Base-by-base conservation (phyloP, 768 basidiomycete species). In the Pulveroboletus sp. region DNA sequence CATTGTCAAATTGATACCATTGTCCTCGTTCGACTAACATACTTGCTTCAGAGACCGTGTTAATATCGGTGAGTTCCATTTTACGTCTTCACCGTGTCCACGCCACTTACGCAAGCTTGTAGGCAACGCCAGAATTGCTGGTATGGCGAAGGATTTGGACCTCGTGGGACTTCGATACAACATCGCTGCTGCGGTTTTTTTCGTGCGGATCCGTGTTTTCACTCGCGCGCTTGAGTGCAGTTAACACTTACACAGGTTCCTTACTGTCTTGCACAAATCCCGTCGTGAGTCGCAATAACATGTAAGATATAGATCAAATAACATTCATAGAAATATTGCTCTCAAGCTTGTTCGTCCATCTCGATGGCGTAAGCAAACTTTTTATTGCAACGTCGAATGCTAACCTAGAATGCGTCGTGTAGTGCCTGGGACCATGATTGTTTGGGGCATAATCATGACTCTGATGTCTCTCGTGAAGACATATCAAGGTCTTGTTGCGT, bases 71-170 rank as follows among this genome's bases (percentile, higher is more conserved):
- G 56, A 65, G 66, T 59, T 11, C 9, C 10, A 21, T 33, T 35
- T 8, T 23, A 25, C 8, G 0, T 24, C 34, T 40, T 23, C 16
- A 25, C n/a, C n/a, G 33, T 37, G 2, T 38, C 17, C 43, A 25
- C 38, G 8, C 9, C 12, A 12, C 50, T 58, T n/a, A 64, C 9
- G 14, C 42, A 13, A 44, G 13, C 16, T 33, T n/a, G 38, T 21
- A 74, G 74, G 64, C 42, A 74, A 75, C 34, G 73, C 74, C 2
- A 61, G 61, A 59, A 65, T 80, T 29, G 76, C 75, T 6, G 77
- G 76, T 8, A 73, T 78, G 75, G 58, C 61, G 12, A 48, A 36
- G 4, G 75, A 77, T 47, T 55, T 72, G 38, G 10, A 70, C 10
- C 65, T 72, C 23, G 39, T 53, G 3, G 71, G 72, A 9, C 59